Evolutionary conservation across 306 rosid species (phyloP).

Genomic region (Cucumis melo): DNA sequence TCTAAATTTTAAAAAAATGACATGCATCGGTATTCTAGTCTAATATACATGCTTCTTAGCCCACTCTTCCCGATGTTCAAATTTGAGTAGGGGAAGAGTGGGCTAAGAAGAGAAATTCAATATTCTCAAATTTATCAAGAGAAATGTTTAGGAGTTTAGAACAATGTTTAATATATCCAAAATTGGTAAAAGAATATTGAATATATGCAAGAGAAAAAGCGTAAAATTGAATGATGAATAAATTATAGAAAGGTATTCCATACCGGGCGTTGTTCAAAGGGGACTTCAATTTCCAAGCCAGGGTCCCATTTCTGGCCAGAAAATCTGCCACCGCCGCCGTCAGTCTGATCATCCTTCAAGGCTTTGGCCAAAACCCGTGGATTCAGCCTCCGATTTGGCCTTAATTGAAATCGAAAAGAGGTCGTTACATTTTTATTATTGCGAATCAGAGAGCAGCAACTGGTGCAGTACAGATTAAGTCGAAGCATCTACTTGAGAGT

Average conservation of each 20-base stretch:
- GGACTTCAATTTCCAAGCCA: slow-evolving; percentile 77
- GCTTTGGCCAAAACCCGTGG: slow-evolving; percentile 40
- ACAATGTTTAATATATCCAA: neutral
- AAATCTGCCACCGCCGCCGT: slow-evolving; percentile 57
- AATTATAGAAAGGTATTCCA: neutral
- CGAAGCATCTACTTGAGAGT: slow-evolving; percentile 39
- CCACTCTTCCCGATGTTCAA: neutral
- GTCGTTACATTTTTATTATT: slow-evolving; percentile 30
- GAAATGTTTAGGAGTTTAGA: neutral
- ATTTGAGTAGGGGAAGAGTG: no score
- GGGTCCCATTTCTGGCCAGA: slow-evolving; percentile 82
- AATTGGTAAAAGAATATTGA: neutral
- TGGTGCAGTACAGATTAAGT: slow-evolving; percentile 48
- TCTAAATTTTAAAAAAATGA: no score
- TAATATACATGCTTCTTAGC: no score
- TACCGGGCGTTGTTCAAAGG: slow-evolving; percentile 95
- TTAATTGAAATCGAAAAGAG: slow-evolving; percentile 15
- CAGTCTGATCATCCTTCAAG: slow-evolving; percentile 44
- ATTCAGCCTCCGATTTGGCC: slow-evolving; percentile 17
- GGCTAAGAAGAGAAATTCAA: no score
- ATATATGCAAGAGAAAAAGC: neutral
- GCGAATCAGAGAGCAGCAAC: slow-evolving; percentile 25
- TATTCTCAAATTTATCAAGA: neutral
- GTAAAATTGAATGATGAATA: neutral
- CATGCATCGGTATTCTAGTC: no score